Evolutionary conservation across 164 flowering plant species (phyloP).

Genomic region (Liquidambar formosana): DNA sequence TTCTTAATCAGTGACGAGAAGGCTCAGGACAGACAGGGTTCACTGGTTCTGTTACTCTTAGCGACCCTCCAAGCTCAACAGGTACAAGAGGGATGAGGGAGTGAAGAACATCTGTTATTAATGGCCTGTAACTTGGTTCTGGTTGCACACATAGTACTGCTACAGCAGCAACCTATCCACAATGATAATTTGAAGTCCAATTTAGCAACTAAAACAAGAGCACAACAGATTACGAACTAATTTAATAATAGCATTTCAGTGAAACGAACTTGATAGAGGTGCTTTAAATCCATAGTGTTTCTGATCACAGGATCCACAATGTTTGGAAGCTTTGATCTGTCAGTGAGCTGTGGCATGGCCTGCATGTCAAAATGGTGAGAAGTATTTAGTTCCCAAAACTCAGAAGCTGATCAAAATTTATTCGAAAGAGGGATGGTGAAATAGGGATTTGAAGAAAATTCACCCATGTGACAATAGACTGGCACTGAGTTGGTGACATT

Average conservation of each 20-base stretch:
- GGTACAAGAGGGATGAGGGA: conserved; percentile 68
- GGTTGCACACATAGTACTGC: conserved; percentile 65
- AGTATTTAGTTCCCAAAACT: not conserved
- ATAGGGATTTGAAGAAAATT: not conserved
- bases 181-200: not conserved
- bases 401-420: not conserved
- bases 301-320: conserved; percentile 83
- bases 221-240: not conserved
- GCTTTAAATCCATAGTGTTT: conserved; percentile 83
- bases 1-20: not conserved
- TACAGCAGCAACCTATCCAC: conserved; percentile 58
- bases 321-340: conserved; percentile 87
- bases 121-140: conserved; percentile 65
- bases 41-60: conserved; percentile 32
- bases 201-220: not conserved
- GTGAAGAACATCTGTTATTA: conserved; percentile 64
- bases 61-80: conserved; percentile 55
- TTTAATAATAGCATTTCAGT: not conserved
- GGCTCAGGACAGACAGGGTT: not conserved
- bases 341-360: conserved; percentile 98
- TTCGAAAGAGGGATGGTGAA: not conserved
- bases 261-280: conserved; percentile 35
- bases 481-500: conserved; percentile 59
- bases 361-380: conserved; percentile 23
- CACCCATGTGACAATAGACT: conserved; percentile 94